Conservation (phyloP, 345 rosid genomes). For the Adansonia digitata region DNA sequence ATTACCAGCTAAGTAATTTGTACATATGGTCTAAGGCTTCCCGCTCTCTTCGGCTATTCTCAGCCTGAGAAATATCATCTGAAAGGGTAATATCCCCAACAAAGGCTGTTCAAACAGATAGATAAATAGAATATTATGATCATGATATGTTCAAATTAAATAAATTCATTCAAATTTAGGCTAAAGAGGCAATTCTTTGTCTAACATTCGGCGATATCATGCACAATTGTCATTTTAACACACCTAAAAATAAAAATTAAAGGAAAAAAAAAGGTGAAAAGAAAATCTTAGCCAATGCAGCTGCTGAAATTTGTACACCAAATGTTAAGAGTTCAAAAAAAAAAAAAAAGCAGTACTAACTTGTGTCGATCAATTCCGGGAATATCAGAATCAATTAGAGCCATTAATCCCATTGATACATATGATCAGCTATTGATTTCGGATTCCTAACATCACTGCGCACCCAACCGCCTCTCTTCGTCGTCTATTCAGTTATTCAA, state of each 20-base stretch:
- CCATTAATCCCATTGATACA: conserved; percentile 97
- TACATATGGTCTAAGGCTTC: conserved; percentile 94
- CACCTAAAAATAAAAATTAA: conserved; percentile 47
- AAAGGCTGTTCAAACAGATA: conserved; percentile 51
- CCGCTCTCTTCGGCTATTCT: conserved; percentile 73
- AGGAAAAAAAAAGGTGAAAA: too few species aligned
- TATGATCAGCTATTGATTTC: conserved; percentile 87
- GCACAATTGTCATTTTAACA: conserved; percentile 89
- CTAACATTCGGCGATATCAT: conserved; percentile 90
- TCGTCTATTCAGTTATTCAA: conserved; percentile 42
- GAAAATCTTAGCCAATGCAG: neutral
- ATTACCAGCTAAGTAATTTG: conserved; percentile 82
- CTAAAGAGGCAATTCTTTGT: neutral
- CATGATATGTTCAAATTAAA: neutral
- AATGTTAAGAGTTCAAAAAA: neutral
- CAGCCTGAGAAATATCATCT: conserved; percentile 81
- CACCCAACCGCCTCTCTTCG: conserved; percentile 92
- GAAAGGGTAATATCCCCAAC: conserved; percentile 93
- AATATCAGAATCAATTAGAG: conserved; percentile 63
- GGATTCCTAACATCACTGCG: conserved; percentile 64
- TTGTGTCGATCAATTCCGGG: conserved; percentile 83
- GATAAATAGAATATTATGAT: neutral
- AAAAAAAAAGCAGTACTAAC: conserved; percentile 31
- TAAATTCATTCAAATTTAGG: neutral
- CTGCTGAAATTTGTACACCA: neutral